Conservation (phyloP, 106 monocot species). For the Allium fistulosum region DNA sequence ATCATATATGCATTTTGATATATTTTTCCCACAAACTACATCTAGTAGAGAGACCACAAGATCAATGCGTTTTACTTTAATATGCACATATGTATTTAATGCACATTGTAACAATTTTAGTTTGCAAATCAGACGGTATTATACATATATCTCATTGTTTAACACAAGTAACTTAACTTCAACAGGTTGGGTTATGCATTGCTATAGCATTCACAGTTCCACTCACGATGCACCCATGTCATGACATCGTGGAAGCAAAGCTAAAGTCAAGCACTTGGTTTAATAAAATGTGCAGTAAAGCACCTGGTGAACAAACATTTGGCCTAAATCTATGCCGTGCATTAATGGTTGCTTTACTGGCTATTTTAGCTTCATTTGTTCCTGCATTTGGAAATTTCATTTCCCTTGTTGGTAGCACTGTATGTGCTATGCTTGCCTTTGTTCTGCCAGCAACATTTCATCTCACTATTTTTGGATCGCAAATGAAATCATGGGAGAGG, state of each 20-base stretch:
- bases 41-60: too few relatives aligned
- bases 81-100: too few relatives aligned
- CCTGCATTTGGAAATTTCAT: slow-evolving; percentile 85
- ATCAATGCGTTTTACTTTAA: too few relatives aligned
- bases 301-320: slow-evolving; percentile 20
- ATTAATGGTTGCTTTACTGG: slow-evolving; percentile 24
- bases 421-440: slow-evolving; percentile 77
- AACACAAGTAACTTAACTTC: too few relatives aligned
- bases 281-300: slow-evolving; percentile 27
- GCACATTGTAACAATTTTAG: too few relatives aligned
- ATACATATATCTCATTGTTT: too few relatives aligned
- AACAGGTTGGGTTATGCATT: slow-evolving; percentile 78
- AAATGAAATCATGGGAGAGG: slow-evolving; percentile 28
- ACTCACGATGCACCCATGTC: slow-evolving; percentile 91
- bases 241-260: slow-evolving; percentile 65
- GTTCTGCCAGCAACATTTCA: slow-evolving; percentile 83
- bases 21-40: too few relatives aligned
- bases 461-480: slow-evolving; percentile 50
- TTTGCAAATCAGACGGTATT: too few relatives aligned
- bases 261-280: slow-evolving; percentile 43
- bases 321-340: slow-evolving; percentile 37
- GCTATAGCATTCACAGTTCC: slow-evolving; percentile 88
- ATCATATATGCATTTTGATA: too few relatives aligned
- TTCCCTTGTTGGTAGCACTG: slow-evolving; percentile 73
- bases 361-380: slow-evolving; percentile 53